Conservation (phyloP, 1,284 basidiomycete genomes). For the Boletus semigastroideus region DNA sequence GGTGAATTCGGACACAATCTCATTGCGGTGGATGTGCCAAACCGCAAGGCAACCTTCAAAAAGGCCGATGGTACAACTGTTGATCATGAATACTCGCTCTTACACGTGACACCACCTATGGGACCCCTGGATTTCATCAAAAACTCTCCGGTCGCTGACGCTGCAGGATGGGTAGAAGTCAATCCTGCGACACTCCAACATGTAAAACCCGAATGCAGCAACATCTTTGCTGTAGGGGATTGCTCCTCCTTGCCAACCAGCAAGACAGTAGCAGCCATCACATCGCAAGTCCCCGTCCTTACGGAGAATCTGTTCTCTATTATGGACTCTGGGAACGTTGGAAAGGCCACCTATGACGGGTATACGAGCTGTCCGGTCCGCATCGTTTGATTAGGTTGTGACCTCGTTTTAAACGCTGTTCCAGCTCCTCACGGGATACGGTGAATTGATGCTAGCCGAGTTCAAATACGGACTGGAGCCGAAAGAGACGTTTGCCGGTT, state of each 20-base stretch:
- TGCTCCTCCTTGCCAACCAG: constrained; percentile 90
- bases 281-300: constrained; percentile 89
- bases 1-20: constrained; percentile 87
- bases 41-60: constrained; percentile 84
- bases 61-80: constrained; percentile 65
- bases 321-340: constrained; percentile 70
- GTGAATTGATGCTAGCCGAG: constrained; percentile 87
- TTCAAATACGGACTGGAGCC: constrained; percentile 86
- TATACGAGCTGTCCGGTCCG: constrained; percentile 83
- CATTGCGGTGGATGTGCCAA: constrained; percentile 65
- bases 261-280: constrained; percentile 96
- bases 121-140: constrained; percentile 86
- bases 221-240: constrained; percentile 91
- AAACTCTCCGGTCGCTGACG: constrained; percentile 75
- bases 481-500: constrained; percentile 77
- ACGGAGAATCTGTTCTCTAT: constrained; percentile 84
- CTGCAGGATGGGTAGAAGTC: constrained; percentile 87
- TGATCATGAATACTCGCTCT: constrained; percentile 75
- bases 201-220: constrained; percentile 73
- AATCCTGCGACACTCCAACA: constrained; percentile 81
- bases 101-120: constrained; percentile 93
- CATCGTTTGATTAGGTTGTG: constrained; percentile 12
- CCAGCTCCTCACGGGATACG: constrained; percentile 81
- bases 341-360: constrained; percentile 72
- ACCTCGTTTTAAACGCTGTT: constrained; percentile 15